A percentile compares a stretch with the other conserved stretches of the same genome.
Evolutionary conservation across 2,329 filamentous ascomycete species (phyloP).

Genomic region (Lachnellula subtilissima): DNA sequence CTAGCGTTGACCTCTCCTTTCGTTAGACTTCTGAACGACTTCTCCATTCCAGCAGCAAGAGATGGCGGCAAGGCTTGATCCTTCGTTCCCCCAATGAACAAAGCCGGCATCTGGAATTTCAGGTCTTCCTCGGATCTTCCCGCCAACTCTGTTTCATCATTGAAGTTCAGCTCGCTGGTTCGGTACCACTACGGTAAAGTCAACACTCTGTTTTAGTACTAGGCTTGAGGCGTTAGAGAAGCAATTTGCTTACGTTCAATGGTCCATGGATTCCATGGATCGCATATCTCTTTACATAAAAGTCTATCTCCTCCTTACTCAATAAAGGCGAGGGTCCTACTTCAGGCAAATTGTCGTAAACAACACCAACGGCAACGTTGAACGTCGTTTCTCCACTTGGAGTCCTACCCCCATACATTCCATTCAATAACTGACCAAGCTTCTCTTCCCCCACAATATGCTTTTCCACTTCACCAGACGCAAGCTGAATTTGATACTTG

Average conservation of each 20-base stretch:
- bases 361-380: slow-evolving; percentile 54
- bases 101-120: slow-evolving; percentile 55
- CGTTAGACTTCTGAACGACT: slow-evolving; percentile 56
- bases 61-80: slow-evolving; percentile 69
- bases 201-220: background rate
- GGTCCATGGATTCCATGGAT: slow-evolving; percentile 72
- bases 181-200: slow-evolving; percentile 65
- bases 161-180: slow-evolving; percentile 63
- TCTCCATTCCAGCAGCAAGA: slow-evolving; percentile 69
- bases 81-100: slow-evolving; percentile 69
- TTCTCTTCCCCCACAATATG: slow-evolving; percentile 51
- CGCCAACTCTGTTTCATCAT: slow-evolving; percentile 64
- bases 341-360: slow-evolving; percentile 57
- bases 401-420: slow-evolving; percentile 63
- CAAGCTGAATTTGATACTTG: slow-evolving; percentile 78
- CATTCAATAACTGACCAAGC: slow-evolving; percentile 65
- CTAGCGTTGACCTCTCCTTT: slow-evolving; percentile 60
- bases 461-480: slow-evolving; percentile 54
- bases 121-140: slow-evolving; percentile 46
- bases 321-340: slow-evolving; percentile 56
- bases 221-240: background rate
- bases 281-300: slow-evolving; percentile 69
- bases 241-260: slow-evolving; percentile 47
- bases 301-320: slow-evolving; percentile 65
- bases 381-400: slow-evolving; percentile 54